Base-by-base conservation (phyloP, 257 asterid genomes). In the Nicotiana noctiflora region DNA sequence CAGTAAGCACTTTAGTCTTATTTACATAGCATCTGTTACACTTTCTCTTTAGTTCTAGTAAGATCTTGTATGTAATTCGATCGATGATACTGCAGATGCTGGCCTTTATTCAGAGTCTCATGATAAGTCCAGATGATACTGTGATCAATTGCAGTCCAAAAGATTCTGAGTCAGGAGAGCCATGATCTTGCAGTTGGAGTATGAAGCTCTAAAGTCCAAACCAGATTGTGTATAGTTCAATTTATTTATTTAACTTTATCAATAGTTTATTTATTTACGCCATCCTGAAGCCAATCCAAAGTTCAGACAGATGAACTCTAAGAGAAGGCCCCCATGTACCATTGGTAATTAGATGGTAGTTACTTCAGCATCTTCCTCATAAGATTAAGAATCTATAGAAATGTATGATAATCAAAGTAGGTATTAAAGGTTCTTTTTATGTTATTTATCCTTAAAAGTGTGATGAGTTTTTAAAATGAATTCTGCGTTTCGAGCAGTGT, bases 51-150 rank as follows among this genome's bases (percentile, higher is more conserved):
- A 37, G 46, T 37, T 7, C 10, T 40, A 40, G 46, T 40, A 40
- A 40, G 46, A 40, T 40, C 46, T 40, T 40, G 46, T 40, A 27
- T 27, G 18, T 21, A 25, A 25, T 14, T 7, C 18, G 44, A 14
- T 74, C 11, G 57, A 17, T 79, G 68, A 27, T 80, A 23, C 13
- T 81, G 84, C 85, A 95, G 99, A 90, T 94, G 97, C 63, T 94
- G 56, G 99, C 97, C 52, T 95, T 95, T 63, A 74, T 88, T 37
- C 92, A 85, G 46, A 93, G 98, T 86, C 67, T 86, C 49, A 84
- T 49, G 88, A 92, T 93, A 80, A 90, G 79, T 84, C 87, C 89
- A 11, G 79, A 82, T 72, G 75, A 88, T 3, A 75, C 83, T 56
- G 83, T 75, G 19, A 78, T 83, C 44, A 64, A 75, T 51, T 81